Conservation (phyloP, 2,329 filamentous ascomycete genomes). For the Neonectria faginata region DNA sequence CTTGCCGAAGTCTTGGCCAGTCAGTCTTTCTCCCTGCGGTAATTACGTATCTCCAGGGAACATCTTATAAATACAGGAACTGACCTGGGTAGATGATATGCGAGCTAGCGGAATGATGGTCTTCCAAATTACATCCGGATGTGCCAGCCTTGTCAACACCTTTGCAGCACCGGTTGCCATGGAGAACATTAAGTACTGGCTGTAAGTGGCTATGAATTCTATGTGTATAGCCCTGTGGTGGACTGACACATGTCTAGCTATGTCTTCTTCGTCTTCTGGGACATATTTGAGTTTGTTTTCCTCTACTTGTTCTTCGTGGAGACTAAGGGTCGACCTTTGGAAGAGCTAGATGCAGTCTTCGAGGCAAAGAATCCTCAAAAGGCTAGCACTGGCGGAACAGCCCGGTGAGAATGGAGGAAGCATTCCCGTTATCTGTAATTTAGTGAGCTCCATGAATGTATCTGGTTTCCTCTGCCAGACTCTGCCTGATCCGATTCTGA, state of each 20-base stretch:
- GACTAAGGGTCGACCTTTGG: neutral
- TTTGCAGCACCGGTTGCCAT: slow-evolving; percentile 38
- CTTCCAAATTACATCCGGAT: slow-evolving; percentile 25
- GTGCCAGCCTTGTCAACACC: slow-evolving; percentile 35
- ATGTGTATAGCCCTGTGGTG: neutral
- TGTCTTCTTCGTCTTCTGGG: slow-evolving; percentile 3
- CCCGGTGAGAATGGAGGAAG: neutral
- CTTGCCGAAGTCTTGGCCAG: slow-evolving; percentile 43
- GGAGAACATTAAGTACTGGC: slow-evolving; percentile 30
- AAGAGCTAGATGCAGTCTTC: neutral
- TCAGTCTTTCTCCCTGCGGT: neutral
- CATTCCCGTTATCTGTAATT: neutral
- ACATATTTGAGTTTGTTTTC: neutral
- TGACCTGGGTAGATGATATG: slow-evolving; percentile 27
- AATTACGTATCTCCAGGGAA: neutral
- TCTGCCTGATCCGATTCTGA: too few species aligned
- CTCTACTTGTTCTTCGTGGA: slow-evolving; percentile 1
- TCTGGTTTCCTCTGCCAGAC: too few species aligned
- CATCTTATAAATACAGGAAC: neutral
- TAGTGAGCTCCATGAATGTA: too few species aligned
- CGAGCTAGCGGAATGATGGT: slow-evolving; percentile 39
- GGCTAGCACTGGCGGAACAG: neutral
- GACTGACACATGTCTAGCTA: neutral
- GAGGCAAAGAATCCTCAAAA: neutral
- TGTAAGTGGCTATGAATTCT: neutral